Conservation (phyloP, 768 basidiomycete genomes). For the Russula sp. region DNA sequence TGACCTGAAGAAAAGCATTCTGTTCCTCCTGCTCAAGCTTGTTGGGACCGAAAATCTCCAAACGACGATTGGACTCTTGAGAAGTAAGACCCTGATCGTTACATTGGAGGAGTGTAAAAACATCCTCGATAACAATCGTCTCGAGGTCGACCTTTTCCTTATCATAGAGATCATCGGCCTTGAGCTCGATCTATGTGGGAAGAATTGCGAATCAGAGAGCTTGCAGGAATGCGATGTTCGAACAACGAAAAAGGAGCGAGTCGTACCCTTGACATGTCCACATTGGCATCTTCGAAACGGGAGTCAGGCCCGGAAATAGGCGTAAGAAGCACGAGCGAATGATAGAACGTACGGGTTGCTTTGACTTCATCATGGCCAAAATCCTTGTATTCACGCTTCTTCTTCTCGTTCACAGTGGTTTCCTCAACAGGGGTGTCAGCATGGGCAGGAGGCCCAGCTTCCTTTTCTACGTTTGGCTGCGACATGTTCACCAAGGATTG, state of each 20-base stretch:
- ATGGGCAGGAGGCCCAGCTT: constrained; percentile 52
- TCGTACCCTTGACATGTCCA: constrained; percentile 74
- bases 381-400: constrained; percentile 83
- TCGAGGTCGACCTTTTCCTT: constrained; percentile 99
- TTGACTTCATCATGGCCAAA: constrained; percentile 62
- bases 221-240: background rate
- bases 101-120: constrained; percentile 93
- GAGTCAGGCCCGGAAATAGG: constrained; percentile 17
- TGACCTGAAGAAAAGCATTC: constrained; percentile 53
- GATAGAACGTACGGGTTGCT: constrained; percentile 53
- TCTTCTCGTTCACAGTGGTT: constrained; percentile 31
- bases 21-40: constrained; percentile 88
- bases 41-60: constrained; percentile 94
- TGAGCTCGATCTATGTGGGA: constrained; percentile 61
- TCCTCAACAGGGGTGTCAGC: constrained; percentile 29
- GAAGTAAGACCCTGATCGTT: constrained; percentile 66
- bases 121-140: constrained; percentile 93
- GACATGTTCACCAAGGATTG: constrained; percentile 25
- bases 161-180: constrained; percentile 91
- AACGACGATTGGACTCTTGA: constrained; percentile 75
- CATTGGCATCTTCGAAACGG: constrained; percentile 57
- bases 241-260: background rate
- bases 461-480: constrained; percentile 51
- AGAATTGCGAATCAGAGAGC: background rate
- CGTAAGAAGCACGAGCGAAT: background rate